These are phyloP conservation scores for Colletotrichum lentis DNA, from an alignment of 2,329 filamentous ascomycete genomes.

Conservation along the genomic window DNA sequence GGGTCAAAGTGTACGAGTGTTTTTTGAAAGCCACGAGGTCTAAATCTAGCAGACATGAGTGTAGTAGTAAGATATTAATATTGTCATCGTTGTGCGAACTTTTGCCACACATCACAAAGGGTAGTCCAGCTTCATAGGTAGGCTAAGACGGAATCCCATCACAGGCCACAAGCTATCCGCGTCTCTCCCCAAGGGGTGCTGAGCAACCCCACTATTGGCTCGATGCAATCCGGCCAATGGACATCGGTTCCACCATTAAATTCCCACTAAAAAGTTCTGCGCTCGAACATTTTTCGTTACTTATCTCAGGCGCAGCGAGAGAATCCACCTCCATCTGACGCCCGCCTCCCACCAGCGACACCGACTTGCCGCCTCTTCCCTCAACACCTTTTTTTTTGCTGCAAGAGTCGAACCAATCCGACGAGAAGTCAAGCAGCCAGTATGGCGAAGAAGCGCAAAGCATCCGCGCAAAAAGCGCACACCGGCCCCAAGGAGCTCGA, in stretches of 20 bases:
- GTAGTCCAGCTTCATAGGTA: neutral
- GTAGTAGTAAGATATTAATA: neutral
- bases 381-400: neutral
- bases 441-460: slow-evolving; percentile 78
- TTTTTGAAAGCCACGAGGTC: too few species aligned
- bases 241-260: neutral
- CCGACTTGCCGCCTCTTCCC: slow-evolving; percentile 2
- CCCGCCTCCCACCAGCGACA: slow-evolving; percentile 6
- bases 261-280: slow-evolving; percentile 40
- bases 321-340: slow-evolving; percentile 12
- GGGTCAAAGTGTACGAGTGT: too few species aligned
- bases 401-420: neutral
- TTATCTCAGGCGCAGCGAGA: neutral
- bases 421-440: slow-evolving; percentile 27
- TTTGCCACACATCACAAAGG: neutral
- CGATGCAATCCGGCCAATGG: slow-evolving; percentile 6
- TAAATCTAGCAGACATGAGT: too few species aligned
- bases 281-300: slow-evolving; percentile 36
- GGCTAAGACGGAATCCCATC: neutral
- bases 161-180: neutral
- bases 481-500: slow-evolving; percentile 65
- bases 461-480: slow-evolving; percentile 57
- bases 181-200: neutral
- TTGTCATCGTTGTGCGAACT: neutral
- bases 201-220: slow-evolving; percentile 17